A percentile compares a stretch with the other conserved stretches of the same genome.
These are phyloP conservation scores for Manihot esculenta DNA, from an alignment of 441 rosid genomes.

Conservation along the genomic window DNA sequence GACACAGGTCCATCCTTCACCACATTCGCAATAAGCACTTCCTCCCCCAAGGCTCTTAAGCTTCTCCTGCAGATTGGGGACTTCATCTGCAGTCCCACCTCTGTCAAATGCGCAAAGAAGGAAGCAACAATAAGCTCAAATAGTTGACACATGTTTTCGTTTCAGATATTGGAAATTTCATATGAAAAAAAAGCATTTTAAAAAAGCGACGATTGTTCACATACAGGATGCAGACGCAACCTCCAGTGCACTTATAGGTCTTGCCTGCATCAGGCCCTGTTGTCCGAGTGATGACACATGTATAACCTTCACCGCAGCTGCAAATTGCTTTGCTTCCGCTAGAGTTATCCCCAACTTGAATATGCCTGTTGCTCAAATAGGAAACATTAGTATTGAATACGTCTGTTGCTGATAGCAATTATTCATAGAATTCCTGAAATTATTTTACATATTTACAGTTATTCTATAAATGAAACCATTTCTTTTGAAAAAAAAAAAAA, in stretches of 20 bases:
- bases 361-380: neutral
- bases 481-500: too few species aligned
- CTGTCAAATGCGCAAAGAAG: neutral
- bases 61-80: neutral
- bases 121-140: too few species aligned
- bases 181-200: too few species aligned
- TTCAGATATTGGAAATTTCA: too few species aligned
- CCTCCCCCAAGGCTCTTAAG: neutral
- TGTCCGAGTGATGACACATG: neutral
- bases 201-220: neutral
- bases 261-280: neutral
- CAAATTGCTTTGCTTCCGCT: neutral
- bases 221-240: neutral
- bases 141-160: too few species aligned
- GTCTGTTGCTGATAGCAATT: too few species aligned
- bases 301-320: neutral
- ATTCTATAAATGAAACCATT: too few species aligned
- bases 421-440: too few species aligned
- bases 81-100: neutral
- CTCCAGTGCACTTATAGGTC: neutral
- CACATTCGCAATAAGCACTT: neutral
- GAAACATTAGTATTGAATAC: neutral
- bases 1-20: neutral
- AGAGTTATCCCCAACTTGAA: neutral
- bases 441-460: too few species aligned